Percentiles rank a stretch among this genome's conserved stretches.
These are phyloP conservation scores for Pythium chondricola DNA, from an alignment of 352 stramenopile species.

Conservation along the genomic window DNA sequence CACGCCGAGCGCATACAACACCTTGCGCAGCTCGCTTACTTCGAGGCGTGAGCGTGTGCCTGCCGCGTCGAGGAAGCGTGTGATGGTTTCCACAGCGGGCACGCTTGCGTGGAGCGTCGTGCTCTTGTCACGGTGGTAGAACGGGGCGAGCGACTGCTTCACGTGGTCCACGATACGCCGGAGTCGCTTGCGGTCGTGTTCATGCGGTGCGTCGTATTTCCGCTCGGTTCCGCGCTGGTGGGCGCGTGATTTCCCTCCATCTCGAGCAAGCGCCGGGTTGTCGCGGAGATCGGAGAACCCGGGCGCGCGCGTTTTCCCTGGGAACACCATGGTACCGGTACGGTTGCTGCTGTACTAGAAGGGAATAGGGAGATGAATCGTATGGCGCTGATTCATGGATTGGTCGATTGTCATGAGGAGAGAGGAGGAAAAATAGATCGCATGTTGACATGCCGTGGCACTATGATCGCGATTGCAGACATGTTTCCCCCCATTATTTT, in stretches of 20 bases:
- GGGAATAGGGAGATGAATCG: no score
- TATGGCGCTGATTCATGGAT: no score
- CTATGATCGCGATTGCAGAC: no score
- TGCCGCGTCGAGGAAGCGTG: neutral
- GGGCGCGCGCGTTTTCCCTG: slow-evolving; percentile 6
- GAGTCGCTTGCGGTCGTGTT: slow-evolving; percentile 10
- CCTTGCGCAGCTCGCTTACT: slow-evolving; percentile 25
- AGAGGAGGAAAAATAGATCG: no score
- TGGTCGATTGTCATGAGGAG: no score
- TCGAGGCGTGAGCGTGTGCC: slow-evolving; percentile 8
- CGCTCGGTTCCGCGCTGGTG: neutral
- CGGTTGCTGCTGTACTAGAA: no score
- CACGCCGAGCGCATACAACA: slow-evolving; percentile 28
- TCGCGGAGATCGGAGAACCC: slow-evolving; percentile 6
- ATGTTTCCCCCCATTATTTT: no score
- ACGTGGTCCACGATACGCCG: slow-evolving; percentile 16
- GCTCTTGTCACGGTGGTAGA: slow-evolving; percentile 5
- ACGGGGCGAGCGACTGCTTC: slow-evolving; percentile 22
- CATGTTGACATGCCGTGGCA: no score
- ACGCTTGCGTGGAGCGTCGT: slow-evolving; percentile 1
- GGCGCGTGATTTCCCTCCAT: neutral
- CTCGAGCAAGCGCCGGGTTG: neutral
- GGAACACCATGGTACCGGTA: slow-evolving; percentile 11
- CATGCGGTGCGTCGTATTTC: neutral
- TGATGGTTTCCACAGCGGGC: slow-evolving; percentile 25